Evolutionary conservation across 371 early-diverging fungal genomes (phyloP).

Genomic region (Chytridiales sp.): DNA sequence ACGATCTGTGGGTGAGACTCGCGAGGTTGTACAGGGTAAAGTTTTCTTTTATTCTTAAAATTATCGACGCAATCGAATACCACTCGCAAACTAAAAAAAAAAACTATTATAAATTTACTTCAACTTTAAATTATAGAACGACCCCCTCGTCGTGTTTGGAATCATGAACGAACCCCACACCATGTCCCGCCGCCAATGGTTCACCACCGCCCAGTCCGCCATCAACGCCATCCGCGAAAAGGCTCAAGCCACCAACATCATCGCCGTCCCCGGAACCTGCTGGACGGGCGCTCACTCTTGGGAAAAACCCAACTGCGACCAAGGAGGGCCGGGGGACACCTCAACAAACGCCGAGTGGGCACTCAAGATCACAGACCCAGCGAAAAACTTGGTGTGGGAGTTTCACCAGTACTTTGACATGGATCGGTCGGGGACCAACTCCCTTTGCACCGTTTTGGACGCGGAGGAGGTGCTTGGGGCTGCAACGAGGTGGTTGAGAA

Average conservation of each 20-base stretch:
- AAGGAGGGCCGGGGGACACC: constrained; percentile 4
- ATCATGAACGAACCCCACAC: constrained; percentile 39
- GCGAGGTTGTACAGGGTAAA: too few relatives aligned
- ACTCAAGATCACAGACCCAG: constrained; percentile 21
- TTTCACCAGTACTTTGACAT: constrained; percentile 38
- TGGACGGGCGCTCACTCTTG: constrained; percentile 33
- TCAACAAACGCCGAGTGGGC: constrained; percentile 17
- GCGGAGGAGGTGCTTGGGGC: constrained; percentile 2
- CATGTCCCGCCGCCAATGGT: constrained; percentile 13
- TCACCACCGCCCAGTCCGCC: constrained; percentile 22
- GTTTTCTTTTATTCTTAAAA: too few relatives aligned
- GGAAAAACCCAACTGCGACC: constrained; percentile 1
- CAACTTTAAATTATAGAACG: too few relatives aligned
- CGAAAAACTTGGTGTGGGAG: constrained; percentile 34
- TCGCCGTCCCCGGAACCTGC: constrained; percentile 34
- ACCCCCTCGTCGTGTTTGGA: constrained; percentile 28
- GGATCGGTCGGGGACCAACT: constrained; percentile 28
- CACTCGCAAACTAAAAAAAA: constrained; percentile 20
- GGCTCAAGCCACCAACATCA: constrained; percentile 24
- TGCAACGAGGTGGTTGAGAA: constrained; percentile 21
- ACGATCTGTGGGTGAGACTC: not conserved
- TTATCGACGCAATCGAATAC: too few relatives aligned
- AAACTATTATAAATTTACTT: too few relatives aligned
- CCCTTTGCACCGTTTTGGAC: constrained; percentile 14
- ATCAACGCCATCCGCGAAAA: constrained; percentile 35